Conservation (phyloP, 2,329 filamentous ascomycete genomes). For the Blastomyces gilchristii region DNA sequence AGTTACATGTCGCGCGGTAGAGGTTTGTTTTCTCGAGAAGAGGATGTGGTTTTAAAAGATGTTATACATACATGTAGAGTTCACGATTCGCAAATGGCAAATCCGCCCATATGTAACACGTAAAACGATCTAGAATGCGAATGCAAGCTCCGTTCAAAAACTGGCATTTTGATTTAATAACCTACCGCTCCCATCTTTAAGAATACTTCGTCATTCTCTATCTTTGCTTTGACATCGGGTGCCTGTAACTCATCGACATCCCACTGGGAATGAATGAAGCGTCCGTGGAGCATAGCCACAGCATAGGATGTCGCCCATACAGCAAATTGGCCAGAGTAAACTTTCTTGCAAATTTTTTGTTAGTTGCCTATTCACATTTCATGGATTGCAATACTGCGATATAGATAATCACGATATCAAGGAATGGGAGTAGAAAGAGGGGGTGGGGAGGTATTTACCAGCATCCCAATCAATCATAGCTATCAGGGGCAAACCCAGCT, state of each 20-base stretch:
- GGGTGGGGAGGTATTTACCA: neutral
- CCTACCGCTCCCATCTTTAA: neutral
- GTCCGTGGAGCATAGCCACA: conserved; percentile 31
- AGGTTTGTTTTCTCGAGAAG: too few relatives aligned
- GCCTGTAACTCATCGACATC: conserved; percentile 31
- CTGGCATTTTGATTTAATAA: neutral
- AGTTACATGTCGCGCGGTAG: too few relatives aligned
- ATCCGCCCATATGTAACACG: too few relatives aligned
- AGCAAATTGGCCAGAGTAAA: conserved; percentile 20
- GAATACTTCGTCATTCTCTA: neutral
- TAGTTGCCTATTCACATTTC: too few relatives aligned
- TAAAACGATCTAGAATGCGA: too few relatives aligned
- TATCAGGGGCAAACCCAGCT: neutral
- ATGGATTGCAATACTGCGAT: neutral
- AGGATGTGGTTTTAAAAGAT: too few relatives aligned
- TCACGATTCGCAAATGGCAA: too few relatives aligned
- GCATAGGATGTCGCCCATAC: conserved; percentile 34
- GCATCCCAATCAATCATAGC: conserved; percentile 1
- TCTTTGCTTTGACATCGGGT: neutral
- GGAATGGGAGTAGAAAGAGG: neutral
- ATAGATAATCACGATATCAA: neutral
- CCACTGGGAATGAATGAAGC: conserved; percentile 31
- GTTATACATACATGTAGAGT: too few relatives aligned
- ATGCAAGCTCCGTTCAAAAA: neutral
- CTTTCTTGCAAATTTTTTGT: conserved; percentile 8